Evolutionary conservation across 805 yeast species (phyloP), one percentile per base, ranked within the genome.

Genomic region (Yarrowia deformans): DNA sequence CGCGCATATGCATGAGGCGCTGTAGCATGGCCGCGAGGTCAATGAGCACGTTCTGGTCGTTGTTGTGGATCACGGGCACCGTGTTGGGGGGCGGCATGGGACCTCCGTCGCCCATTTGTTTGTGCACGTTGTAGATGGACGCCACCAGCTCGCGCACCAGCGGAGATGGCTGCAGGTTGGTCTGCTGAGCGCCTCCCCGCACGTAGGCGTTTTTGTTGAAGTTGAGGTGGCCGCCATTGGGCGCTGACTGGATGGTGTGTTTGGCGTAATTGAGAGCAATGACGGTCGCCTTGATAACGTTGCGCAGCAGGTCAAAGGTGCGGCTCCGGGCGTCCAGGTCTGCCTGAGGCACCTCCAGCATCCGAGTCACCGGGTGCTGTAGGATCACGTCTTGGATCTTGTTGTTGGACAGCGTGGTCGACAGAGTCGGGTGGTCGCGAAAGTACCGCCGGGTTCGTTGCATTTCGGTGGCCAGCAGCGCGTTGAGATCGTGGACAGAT

Each of bases 381-480:
- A 75, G 67, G 29, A 75, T 72, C 23, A 71, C 77, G 40, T 75
- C 77, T 68, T 75, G 77, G 69, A 75, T 70, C 37, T 74, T 69
- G 43, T 70, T 75, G 63, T 75, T 77, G 74, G 73, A 73, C 66
- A 74, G 69, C 18, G 55, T 63, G 39, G 68, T 63, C 34, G 68
- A 63, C 32, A 63, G 48, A 18, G 55, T 49, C 14, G 68, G 68
- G 10, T 63, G 68, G 46, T 63, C 68, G 13, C 56, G 68, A 56
- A 48, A 49, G 48, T 63, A 49, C n/a, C 56, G 55, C 19, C 55
- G 55, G n/a, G 68, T 63, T 48, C 68, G 68, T 48, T 63, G 68
- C 68, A 63, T 63, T 40, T 63, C 68, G 7, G 10, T 37, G 37
- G 68, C 55, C 46, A 63, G 56, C 18, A 63, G 56, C 29, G 43